Evolutionary conservation across 805 yeast species (phyloP), one percentile per base, ranked within the genome.

Genomic region (Candida takata): DNA sequence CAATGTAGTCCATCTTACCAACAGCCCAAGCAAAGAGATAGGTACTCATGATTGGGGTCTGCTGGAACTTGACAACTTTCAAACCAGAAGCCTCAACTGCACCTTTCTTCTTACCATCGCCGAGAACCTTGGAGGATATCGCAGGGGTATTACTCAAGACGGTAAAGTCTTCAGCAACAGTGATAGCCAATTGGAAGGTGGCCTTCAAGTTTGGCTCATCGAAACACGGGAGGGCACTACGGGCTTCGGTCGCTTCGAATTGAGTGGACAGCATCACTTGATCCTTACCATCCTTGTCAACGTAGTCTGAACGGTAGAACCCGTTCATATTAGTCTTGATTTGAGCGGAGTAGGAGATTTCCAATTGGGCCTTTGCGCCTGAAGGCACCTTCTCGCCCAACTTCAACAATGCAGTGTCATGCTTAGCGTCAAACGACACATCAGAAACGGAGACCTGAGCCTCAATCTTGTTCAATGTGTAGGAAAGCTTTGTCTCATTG

Each of bases 121-220:
- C 69, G 25, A 65, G 49, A 17, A 59, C 58, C 25, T 58, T 63
- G 38, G 79, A 76, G n/a, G 63, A 59, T 36, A 65, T 60, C 13
- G 66, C 75, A 51, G 78, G 82, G 72, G 79, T 78, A 62, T 79
- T 79, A 33, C 84, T 77, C 50, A 79, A 64, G 46, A 74, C 75
- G 28, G 80, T 77, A 48, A 74, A 64, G 16, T 64, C 58, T 42
- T 67, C 66, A 40, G 69, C 69, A 29, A 81, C 70, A 34, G 80
- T 69, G 52, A 84, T 65, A 19, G 77, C 61, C 42, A 84, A 65
- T 35, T 76, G 77, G 52, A 79, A 84, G 29, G 77, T 67, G 11
- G 92, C 86, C 61, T 84, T 84, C 42, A 80, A 68, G 44, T 81
- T 77, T 27, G 95, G 94, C 56, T 83, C 92, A 59, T 84, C 95